phyloP scores from a whole-genome alignment of 2,329 filamentous ascomycete species.

The Sarocladium kiliense region DNA sequence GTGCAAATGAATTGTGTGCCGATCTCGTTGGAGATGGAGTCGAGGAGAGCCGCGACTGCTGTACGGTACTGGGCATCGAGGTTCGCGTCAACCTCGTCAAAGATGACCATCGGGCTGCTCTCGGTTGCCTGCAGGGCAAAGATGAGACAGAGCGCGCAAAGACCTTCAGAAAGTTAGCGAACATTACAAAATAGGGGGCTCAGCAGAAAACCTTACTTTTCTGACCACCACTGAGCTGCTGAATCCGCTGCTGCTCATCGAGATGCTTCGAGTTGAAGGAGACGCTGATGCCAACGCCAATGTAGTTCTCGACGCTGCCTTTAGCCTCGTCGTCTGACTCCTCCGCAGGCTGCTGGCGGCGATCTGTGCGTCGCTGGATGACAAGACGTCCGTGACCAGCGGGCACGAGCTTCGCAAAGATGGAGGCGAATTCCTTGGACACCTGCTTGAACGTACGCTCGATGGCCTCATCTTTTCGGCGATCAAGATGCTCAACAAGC shows the following conservation, averaged over 20 bases:
- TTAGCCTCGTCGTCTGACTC: constrained; percentile 67
- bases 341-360: constrained; percentile 44
- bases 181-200: not conserved
- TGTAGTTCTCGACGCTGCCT: constrained; percentile 85
- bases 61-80: constrained; percentile 97
- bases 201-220: constrained; percentile 67
- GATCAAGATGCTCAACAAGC: constrained; percentile 86
- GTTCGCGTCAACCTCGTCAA: constrained; percentile 98
- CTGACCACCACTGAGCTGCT: constrained; percentile 93
- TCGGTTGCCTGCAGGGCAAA: constrained; percentile 99
- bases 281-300: constrained; percentile 91
- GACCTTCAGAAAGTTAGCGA: constrained; percentile 44
- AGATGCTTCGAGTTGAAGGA: constrained; percentile 96
- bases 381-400: constrained; percentile 87
- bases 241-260: constrained; percentile 96
- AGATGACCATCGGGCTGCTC: constrained; percentile 96
- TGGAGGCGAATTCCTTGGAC: constrained; percentile 82
- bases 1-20: constrained; percentile 92
- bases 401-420: constrained; percentile 93
- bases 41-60: constrained; percentile 83
- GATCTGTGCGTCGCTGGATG: constrained; percentile 86
- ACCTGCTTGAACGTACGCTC: constrained; percentile 99
- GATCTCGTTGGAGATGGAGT: constrained; percentile 66
- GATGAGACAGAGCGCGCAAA: constrained; percentile 94
- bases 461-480: constrained; percentile 95